These are phyloP conservation scores for Nidularia pulvinata DNA, from an alignment of 768 basidiomycete genomes.

Conservation along the genomic window DNA sequence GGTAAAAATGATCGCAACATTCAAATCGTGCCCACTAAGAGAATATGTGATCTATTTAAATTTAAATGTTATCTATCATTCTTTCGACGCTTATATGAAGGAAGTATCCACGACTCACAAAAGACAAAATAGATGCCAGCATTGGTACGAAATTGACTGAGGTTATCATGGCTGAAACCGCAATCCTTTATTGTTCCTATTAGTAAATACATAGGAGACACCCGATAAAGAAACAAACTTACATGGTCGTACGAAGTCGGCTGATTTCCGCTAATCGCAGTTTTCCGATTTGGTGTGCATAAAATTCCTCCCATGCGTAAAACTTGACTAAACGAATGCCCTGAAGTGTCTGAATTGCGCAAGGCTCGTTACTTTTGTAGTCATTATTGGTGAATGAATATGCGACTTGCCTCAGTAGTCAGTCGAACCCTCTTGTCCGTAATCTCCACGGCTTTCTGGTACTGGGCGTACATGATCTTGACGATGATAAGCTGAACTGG, in stretches of 20 bases:
- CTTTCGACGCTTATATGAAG: neutral
- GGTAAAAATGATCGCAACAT: conserved; percentile 40
- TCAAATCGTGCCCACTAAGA: conserved; percentile 41
- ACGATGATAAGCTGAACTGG: conserved; percentile 46
- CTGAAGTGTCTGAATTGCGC: conserved; percentile 39
- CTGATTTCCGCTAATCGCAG: conserved; percentile 27
- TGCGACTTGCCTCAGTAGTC: conserved; percentile 39
- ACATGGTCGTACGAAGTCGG: conserved; percentile 24
- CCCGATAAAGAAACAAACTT: neutral
- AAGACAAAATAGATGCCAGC: conserved; percentile 36
- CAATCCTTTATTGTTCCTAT: conserved; percentile 14
- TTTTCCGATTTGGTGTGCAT: conserved; percentile 26
- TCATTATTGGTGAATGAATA: neutral
- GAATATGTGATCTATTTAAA: conserved; percentile 49
- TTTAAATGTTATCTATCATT: neutral
- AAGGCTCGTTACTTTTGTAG: neutral
- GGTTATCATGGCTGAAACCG: conserved; percentile 24
- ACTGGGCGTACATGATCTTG: conserved; percentile 38
- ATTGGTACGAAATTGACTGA: conserved; percentile 40
- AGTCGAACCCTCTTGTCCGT: conserved; percentile 54
- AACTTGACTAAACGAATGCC: conserved; percentile 55
- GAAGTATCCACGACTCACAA: conserved; percentile 24
- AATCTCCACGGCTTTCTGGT: conserved; percentile 43
- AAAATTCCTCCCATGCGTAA: conserved; percentile 48
- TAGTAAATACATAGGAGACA: neutral